These are phyloP conservation scores for Nymphaea thermarum DNA, from an alignment of 164 flowering plant genomes.

Conservation along the genomic window DNA sequence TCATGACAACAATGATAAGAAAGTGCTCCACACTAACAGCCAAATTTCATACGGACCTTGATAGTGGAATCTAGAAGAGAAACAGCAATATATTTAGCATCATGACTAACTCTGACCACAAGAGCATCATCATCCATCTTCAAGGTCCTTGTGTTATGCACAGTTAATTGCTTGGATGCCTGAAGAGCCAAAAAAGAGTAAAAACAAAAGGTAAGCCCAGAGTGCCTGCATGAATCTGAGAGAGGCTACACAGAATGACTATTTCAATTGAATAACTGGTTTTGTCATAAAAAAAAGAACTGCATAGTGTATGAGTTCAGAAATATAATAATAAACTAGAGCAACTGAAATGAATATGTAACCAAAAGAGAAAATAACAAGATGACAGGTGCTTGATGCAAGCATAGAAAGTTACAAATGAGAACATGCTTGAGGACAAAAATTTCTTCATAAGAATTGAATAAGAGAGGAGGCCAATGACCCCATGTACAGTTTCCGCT, in stretches of 20 bases:
- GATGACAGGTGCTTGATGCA: no score
- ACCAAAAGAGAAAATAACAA: no score
- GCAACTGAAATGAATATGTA: no score
- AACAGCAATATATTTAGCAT: constrained; percentile 77
- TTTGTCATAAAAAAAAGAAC: no score
- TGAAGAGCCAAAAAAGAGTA: constrained; percentile 16
- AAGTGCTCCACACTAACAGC: neutral
- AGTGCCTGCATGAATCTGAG: neutral
- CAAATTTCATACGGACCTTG: constrained; percentile 37
- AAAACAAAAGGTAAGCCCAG: neutral
- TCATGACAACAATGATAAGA: neutral
- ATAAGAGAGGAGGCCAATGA: no score
- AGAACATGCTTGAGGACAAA: no score
- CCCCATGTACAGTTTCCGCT: no score
- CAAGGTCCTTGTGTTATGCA: constrained; percentile 42
- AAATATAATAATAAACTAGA: no score
- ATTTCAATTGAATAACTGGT: no score
- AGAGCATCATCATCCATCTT: constrained; percentile 80
- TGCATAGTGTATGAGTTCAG: no score
- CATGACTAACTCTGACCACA: constrained; percentile 64
- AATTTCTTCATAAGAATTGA: no score
- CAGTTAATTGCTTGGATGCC: constrained; percentile 47
- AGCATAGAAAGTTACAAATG: no score
- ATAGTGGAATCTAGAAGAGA: constrained; percentile 73
- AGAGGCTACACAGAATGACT: neutral